phyloP scores from a whole-genome alignment of 257 asterid genomes.

The Solanum ossicruentum region DNA sequence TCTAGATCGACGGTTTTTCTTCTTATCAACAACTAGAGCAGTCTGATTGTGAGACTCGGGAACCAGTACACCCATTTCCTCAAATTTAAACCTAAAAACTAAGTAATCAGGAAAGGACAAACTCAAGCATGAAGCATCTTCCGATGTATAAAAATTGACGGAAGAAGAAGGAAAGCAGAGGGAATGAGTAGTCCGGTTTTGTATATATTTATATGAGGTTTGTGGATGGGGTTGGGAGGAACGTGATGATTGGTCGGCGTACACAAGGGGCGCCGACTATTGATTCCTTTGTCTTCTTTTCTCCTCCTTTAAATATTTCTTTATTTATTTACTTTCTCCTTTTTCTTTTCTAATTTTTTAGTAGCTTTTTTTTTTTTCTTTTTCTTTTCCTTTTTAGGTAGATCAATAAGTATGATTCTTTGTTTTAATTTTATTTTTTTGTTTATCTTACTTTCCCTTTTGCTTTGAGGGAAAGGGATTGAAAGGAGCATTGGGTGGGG shows the following conservation, averaged over 20 bases:
- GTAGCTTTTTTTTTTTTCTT: no score
- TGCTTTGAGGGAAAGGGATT: neutral
- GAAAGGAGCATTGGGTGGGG: neutral
- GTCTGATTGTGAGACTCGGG: constrained; percentile 8
- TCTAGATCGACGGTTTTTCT: constrained; percentile 45
- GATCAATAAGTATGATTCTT: neutral
- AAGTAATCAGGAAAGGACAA: neutral
- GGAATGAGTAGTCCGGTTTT: neutral
- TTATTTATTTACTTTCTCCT: neutral
- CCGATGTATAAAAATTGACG: constrained; percentile 16
- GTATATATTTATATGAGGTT: neutral
- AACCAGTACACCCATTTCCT: constrained; percentile 10
- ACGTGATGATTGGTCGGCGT: constrained; percentile 30
- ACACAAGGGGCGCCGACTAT: constrained; percentile 23
- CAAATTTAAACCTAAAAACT: neutral
- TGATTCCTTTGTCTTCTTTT: constrained; percentile 5
- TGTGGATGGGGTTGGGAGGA: neutral
- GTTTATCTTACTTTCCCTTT: neutral
- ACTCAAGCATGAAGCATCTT: neutral
- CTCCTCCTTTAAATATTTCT: neutral
- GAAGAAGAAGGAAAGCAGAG: constrained; percentile 2
- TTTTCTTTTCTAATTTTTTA: neutral
- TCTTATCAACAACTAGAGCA: constrained; percentile 8
- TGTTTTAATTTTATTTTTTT: neutral
- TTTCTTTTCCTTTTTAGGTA: neutral